Conservation (phyloP, 257 asterid species). For the Solanum okadae region DNA sequence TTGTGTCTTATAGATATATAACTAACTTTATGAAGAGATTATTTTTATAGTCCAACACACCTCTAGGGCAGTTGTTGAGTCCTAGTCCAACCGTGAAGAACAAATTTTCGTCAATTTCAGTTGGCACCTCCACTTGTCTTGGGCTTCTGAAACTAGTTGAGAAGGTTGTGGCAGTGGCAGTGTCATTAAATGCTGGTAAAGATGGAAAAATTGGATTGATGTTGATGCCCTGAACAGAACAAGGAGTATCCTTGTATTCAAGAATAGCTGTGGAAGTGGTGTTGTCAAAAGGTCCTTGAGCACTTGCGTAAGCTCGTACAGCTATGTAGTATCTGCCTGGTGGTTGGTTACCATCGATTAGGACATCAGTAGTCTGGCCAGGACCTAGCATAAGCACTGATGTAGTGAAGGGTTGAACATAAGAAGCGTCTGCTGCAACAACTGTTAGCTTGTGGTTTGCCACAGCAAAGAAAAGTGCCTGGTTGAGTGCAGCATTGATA, state of each 20-base stretch:
- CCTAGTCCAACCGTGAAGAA: constrained; percentile 77
- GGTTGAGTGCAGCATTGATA: constrained; percentile 70
- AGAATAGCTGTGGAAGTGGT: constrained; percentile 91
- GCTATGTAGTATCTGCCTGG: constrained; percentile 69
- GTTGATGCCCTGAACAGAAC: constrained; percentile 33
- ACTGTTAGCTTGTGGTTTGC: constrained; percentile 85
- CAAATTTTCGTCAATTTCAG: constrained; percentile 59
- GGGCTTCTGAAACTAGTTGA: constrained; percentile 60
- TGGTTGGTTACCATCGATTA: constrained; percentile 60
- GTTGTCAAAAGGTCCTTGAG: constrained; percentile 73
- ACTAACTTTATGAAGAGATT: neutral
- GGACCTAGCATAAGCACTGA: constrained; percentile 87
- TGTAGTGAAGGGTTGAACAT: constrained; percentile 74
- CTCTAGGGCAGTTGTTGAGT: constrained; percentile 34
- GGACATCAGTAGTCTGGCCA: constrained; percentile 88
- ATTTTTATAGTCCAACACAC: neutral
- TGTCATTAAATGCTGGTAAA: constrained; percentile 74
- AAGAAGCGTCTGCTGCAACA: constrained; percentile 82
- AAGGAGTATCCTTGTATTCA: constrained; percentile 41
- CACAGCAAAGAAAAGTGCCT: constrained; percentile 72
- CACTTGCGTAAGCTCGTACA: constrained; percentile 79
- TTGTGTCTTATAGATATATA: neutral
- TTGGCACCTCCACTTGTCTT: constrained; percentile 41
- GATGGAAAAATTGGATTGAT: constrained; percentile 35
- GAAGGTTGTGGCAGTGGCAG: constrained; percentile 66